Evolutionary conservation across 257 asterid genomes (phyloP), one percentile per base, ranked within the genome.

Genomic region (Rehmannia glutinosa): DNA sequence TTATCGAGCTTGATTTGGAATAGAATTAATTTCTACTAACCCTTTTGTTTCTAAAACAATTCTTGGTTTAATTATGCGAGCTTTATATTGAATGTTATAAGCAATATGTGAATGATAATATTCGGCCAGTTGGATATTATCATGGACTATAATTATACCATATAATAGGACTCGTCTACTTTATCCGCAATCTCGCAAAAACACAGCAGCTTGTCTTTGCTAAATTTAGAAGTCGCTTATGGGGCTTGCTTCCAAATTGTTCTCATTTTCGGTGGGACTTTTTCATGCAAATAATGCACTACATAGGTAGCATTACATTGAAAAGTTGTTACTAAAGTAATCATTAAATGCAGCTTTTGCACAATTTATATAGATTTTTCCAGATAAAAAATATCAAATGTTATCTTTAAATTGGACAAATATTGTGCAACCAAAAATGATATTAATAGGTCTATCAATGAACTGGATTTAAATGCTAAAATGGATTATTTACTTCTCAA

Each of bases 171-270:
- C 2, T 43, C 25, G 70, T 78, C 58, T 60, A 64, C 72, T 66
- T 78, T 61, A 62, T 70, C 75, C 80, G 77, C 62, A 54, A 78
- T 66, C 80, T 78, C 80, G 83, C 62, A 28, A 41, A 65, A 62
- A 52, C 39, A 32, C 11, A 50, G 66, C 66, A 54, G 59, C 64
- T 64, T 49, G 69, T 23, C 43, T 64, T 54, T 60, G 54, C 77
- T 74, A 78, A 39, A 61, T 74, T 52, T 78, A 78, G 83, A 60
- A 21, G 12, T 30, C 30, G 27, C 41, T 33, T 39, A 4, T 69
- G 57, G 54, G 54, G 20, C 19, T 42, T 63, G 41, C 52, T 52
- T 71, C 24, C 70, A 38, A 55, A 15, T 8, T 56, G 4, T 53
- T 52, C 35, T 41, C 23, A 52, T 71, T 70, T 58, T 59, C 43